Evolutionary conservation across 176 grass and related monocot species (phyloP), one percentile per base, ranked within the genome.

Genomic region (Carex cristatella): DNA sequence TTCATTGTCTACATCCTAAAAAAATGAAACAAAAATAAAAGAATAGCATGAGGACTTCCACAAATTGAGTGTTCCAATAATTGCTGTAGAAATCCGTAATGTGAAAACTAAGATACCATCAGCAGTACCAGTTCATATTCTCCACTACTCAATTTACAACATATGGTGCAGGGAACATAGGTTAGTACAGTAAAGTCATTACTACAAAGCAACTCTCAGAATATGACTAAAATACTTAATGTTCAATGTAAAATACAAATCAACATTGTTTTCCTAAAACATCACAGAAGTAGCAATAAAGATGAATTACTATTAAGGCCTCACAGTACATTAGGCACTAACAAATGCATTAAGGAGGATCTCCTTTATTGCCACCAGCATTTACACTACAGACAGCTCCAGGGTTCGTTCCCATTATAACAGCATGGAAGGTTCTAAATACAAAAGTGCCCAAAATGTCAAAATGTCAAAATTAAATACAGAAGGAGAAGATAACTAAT

Each of bases 1-100:
- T 42, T 95, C 93, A 85, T 86, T 84, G 37, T 93, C 95, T 76
- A 95, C 82, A 85, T 95, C 95, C 95, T 94, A 65, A 28, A 83
- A 60, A 72, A 0, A 81, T 57, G 62, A 78, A 19, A 10, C 59
- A 55, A 79, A 81, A 23, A 64, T 84, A 38, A 78, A 76, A 73
- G 15, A 35, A 49, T 13, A 63, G 23, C 8, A 76, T 70, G 56
- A 65, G 42, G 59, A 56, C 5, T 77, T 15, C 23, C 27, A 56
- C 23, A 77, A 32, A 14, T 14, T 31, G 27, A 56, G 23, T 56
- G 73, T 77, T 77, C 49, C 23, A 32, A 77, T 8, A 73, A 48
- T 10, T 73, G 69, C 12, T 77, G 73, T 8, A 77, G 27, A 49
- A 77, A 30, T 77, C 67, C 42, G 35, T 70, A 2, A 16, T 56